phyloP scores from a whole-genome alignment of 78 protist genomes.

The Dictyostelium firmibasis region DNA sequence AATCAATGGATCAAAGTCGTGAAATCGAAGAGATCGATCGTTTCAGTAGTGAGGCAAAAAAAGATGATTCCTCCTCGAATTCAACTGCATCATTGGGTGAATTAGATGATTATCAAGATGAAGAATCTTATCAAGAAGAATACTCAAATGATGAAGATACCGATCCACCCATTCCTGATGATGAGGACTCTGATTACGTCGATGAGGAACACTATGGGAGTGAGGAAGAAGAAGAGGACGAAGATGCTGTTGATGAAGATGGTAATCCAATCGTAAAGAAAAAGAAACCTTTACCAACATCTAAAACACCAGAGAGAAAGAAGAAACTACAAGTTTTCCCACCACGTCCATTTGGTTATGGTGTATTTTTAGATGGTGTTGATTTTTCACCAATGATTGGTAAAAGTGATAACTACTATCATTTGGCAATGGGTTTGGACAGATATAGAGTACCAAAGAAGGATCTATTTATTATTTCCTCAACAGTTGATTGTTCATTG shows the following conservation, averaged over 20 bases:
- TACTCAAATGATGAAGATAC: conserved; percentile 1
- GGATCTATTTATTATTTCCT: neutral
- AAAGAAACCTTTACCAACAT: neutral
- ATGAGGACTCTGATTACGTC: neutral
- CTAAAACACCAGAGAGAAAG: neutral
- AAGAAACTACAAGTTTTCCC: neutral
- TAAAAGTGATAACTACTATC: neutral
- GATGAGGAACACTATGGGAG: neutral
- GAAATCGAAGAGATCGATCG: neutral
- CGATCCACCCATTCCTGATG: neutral
- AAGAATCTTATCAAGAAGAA: neutral
- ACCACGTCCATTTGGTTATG: conserved; percentile 25
- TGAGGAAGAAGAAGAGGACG: neutral
- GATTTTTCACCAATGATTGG: conserved; percentile 2
- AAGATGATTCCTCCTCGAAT: neutral
- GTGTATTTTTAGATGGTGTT: conserved; percentile 12
- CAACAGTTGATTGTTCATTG: neutral
- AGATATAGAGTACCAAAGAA: neutral
- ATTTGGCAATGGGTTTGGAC: neutral
- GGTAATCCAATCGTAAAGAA: neutral
- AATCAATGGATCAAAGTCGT: neutral
- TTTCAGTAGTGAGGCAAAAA: neutral
- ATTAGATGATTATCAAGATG: neutral
- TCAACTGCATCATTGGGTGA: neutral
- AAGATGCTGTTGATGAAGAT: neutral